Evolutionary conservation across 2,329 filamentous ascomycete genomes (phyloP), one percentile per base, ranked within the genome.

Genomic region (Diplodia sapinea): DNA sequence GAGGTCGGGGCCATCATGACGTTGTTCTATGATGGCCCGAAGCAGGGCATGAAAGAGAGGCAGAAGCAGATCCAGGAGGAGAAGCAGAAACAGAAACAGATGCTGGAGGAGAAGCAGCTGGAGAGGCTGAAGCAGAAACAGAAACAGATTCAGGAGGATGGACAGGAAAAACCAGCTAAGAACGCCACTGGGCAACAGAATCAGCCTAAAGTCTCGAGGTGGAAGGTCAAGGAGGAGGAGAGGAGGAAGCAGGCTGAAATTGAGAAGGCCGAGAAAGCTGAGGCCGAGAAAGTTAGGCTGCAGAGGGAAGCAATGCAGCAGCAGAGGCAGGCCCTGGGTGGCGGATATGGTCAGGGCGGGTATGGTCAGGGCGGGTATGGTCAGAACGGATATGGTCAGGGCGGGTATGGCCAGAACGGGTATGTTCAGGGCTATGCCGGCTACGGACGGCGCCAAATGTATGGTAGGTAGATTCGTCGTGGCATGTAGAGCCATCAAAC

Each of bases 1-100:
- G 51, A 43, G 4, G 49, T 78, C 9, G 77, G 76, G 0, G 75
- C 71, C 0, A 72, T 77, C 3, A 69, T 79, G 72, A 75, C 71
- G n/a, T 29, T 79, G 13, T 65, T 74, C 4, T 76, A 75, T 63
- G 70, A 79, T 63, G 77, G 77, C 3, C 67, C 69, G 57, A 40
- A 67, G 49, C 65, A 69, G n/a, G 63, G 69, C 3, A 66, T 70
- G 31, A 70, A 65, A 55, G 72, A 72, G 62, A 26, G 71, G 33
- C 57, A 69, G 62, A 40, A 69, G 15, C 51, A 70, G 31, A 66
- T 66, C 52, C 36, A 71, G 2, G 69, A 70, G 63, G 59, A 38
- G 6, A 70, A 71, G 49, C 71, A 59, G 17, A 68, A 26, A 31
- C 57, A 69, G 62, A 40, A 69, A 12, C 51, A 70, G 31, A 66